Conservation (phyloP, 352 stramenopile species). For the Phytophthora hybrid region DNA sequence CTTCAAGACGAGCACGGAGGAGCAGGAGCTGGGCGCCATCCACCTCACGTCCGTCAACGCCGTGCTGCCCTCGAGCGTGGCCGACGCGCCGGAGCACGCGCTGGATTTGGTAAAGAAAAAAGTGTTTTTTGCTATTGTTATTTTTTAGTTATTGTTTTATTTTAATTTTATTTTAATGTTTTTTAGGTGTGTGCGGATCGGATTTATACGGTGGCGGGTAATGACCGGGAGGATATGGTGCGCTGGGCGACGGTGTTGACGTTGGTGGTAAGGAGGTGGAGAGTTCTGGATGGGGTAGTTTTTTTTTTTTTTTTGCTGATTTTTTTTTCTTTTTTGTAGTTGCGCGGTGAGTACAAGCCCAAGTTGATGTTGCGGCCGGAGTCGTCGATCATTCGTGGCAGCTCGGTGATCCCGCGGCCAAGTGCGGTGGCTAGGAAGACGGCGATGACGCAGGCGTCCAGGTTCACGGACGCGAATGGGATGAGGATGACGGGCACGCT, state of each 20-base stretch:
- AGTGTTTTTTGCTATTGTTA: constrained; percentile 7
- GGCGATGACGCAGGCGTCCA: constrained; percentile 65
- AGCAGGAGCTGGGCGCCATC: constrained; percentile 90
- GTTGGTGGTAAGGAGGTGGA: constrained; percentile 62
- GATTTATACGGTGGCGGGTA: constrained; percentile 90
- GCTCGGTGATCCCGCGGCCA: constrained; percentile 79
- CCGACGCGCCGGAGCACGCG: constrained; percentile 84
- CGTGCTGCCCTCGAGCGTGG: constrained; percentile 89
- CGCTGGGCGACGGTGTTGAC: constrained; percentile 90
- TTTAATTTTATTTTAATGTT: constrained; percentile 8
- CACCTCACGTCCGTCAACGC: constrained; percentile 89
- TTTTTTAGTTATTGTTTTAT: not conserved
- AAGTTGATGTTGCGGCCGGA: constrained; percentile 90
- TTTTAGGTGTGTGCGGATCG: constrained; percentile 83
- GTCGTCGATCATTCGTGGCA: constrained; percentile 88
- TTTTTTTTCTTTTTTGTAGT: constrained; percentile 33
- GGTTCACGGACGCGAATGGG: constrained; percentile 84
- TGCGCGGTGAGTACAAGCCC: constrained; percentile 88
- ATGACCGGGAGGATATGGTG: constrained; percentile 90
- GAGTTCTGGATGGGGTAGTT: not conserved
- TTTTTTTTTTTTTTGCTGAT: not conserved
- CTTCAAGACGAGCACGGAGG: constrained; percentile 89
- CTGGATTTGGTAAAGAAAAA: constrained; percentile 69
- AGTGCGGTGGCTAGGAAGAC: constrained; percentile 78
- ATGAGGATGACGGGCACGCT: constrained; percentile 81